phyloP scores from a whole-genome alignment of 495 filamentous ascomycete species.

The Bryoglossum gracile region DNA sequence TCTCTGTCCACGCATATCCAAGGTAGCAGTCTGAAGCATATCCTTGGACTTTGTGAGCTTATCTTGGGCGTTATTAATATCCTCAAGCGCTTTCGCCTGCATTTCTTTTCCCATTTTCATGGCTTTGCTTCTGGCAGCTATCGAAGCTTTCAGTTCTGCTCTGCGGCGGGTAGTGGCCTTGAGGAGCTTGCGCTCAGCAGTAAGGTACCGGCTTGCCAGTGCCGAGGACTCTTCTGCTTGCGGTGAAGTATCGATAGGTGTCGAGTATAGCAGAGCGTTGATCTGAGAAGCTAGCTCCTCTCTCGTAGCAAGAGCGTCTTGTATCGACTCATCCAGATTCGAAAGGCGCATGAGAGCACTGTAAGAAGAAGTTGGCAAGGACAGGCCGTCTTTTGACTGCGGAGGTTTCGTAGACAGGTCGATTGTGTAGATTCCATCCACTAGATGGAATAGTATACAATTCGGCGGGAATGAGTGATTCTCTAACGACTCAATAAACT shows the following conservation, averaged over 20 bases:
- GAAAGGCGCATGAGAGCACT: conserved; percentile 84
- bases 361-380: conserved; percentile 67
- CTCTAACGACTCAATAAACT: conserved; percentile 76
- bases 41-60: conserved; percentile 49
- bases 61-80: conserved; percentile 48
- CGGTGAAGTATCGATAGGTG: conserved; percentile 42
- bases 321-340: conserved; percentile 85
- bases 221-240: conserved; percentile 56
- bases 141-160: conserved; percentile 56
- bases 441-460: conserved; percentile 77
- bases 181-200: conserved; percentile 55
- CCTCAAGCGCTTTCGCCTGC: conserved; percentile 49
- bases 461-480: conserved; percentile 77
- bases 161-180: conserved; percentile 50
- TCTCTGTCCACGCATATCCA: conserved; percentile 69
- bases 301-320: conserved; percentile 77
- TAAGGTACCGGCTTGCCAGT: conserved; percentile 52
- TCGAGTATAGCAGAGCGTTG: conserved; percentile 54
- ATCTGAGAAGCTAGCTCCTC: conserved; percentile 72
- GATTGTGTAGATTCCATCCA: conserved; percentile 80
- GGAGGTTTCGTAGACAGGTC: conserved; percentile 37
- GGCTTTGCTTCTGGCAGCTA: conserved; percentile 55
- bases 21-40: conserved; percentile 47
- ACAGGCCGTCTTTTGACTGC: conserved; percentile 36
- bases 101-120: conserved; percentile 55